Conservation (phyloP, 108 stramenopile genomes). For the Cylindrotheca fusiformis region DNA sequence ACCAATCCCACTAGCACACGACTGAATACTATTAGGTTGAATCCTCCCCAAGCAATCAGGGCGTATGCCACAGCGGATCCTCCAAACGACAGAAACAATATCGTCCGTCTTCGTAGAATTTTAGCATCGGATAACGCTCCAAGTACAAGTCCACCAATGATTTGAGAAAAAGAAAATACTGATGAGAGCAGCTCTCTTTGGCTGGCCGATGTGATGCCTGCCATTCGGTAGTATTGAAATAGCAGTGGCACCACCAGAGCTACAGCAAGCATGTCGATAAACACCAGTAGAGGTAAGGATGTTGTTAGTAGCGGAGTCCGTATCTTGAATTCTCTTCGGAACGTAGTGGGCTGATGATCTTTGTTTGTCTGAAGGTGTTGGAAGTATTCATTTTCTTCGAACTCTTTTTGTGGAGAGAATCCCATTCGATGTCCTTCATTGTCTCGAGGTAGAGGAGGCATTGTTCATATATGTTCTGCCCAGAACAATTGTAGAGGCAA, state of each 20-base stretch:
- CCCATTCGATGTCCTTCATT: too few species aligned
- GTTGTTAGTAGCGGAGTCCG: constrained; percentile 22
- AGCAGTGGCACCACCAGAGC: constrained; percentile 86
- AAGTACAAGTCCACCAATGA: constrained; percentile 80
- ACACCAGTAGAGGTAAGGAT: constrained; percentile 50
- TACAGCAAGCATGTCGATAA: constrained; percentile 87
- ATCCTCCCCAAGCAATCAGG: constrained; percentile 66
- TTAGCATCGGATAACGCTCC: constrained; percentile 77
- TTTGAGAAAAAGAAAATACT: constrained; percentile 85
- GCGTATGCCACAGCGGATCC: constrained; percentile 83
- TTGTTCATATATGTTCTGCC: too few species aligned
- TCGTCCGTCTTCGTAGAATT: constrained; percentile 43
- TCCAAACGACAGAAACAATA: constrained; percentile 81
- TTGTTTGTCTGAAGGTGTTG: too few species aligned
- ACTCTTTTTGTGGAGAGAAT: too few species aligned
- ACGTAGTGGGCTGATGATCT: too few species aligned
- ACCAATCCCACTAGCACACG: constrained; percentile 89
- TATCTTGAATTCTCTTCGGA: too few species aligned
- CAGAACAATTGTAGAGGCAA: too few species aligned
- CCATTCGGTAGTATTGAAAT: constrained; percentile 72
- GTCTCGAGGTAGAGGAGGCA: too few species aligned
- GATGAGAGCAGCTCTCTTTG: constrained; percentile 79
- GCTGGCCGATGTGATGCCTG: constrained; percentile 65
- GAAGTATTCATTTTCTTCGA: too few species aligned
- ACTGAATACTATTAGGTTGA: constrained; percentile 53